These are phyloP conservation scores for Gaultheria prostrata DNA, from an alignment of 148 eudicot species.

Conservation along the genomic window DNA sequence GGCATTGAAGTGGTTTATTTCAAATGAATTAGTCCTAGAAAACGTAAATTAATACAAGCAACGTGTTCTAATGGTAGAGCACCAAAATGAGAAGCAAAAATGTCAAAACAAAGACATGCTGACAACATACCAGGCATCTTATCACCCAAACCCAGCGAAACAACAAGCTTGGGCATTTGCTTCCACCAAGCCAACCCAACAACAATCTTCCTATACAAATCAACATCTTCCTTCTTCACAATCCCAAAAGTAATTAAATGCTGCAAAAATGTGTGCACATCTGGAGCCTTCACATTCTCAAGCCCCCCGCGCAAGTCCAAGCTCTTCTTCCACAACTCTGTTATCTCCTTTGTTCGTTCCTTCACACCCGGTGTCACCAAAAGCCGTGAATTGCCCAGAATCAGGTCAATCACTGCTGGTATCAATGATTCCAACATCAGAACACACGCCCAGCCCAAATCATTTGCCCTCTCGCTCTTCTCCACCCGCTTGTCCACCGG, in stretches of 20 bases:
- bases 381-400: constrained; percentile 71
- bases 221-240: constrained; percentile 77
- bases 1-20: neutral
- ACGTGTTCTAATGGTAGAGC: neutral
- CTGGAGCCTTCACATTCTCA: constrained; percentile 90
- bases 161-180: constrained; percentile 98
- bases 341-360: constrained; percentile 68
- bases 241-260: constrained; percentile 94
- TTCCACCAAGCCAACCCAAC: constrained; percentile 97
- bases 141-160: constrained; percentile 82
- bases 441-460: constrained; percentile 97
- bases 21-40: neutral
- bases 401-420: constrained; percentile 75
- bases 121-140: constrained; percentile 80
- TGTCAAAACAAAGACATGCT: neutral
- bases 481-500: constrained; percentile 71
- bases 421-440: constrained; percentile 73
- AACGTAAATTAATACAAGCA: constrained; percentile 2
- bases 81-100: neutral
- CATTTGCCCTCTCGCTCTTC: constrained; percentile 49
- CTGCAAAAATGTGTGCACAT: constrained; percentile 93
- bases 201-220: constrained; percentile 81
- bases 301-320: constrained; percentile 87
- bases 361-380: constrained; percentile 74
- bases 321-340: constrained; percentile 89